phyloP scores from a whole-genome alignment of 345 rosid species.

The Raphanus sativus region DNA sequence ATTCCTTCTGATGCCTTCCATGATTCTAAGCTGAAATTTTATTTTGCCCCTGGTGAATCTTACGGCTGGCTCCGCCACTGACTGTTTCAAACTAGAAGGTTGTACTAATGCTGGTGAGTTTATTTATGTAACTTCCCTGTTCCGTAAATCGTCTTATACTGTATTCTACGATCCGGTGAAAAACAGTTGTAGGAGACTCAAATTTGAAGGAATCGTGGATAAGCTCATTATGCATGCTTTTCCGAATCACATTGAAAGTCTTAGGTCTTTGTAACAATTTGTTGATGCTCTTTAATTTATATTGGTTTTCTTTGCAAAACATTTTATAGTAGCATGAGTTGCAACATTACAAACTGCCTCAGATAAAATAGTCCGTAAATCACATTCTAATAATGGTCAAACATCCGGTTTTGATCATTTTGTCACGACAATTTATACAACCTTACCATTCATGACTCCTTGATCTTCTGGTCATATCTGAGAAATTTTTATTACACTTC shows the following conservation, averaged over 20 bases:
- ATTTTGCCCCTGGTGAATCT: too few species aligned
- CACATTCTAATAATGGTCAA: too few species aligned
- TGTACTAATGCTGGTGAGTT: background rate
- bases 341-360: background rate
- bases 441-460: too few species aligned
- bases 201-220: background rate
- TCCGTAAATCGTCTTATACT: background rate
- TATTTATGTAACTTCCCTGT: background rate
- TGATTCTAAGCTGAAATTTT: too few species aligned
- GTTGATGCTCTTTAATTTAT: background rate
- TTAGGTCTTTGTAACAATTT: background rate
- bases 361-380: too few species aligned
- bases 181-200: background rate
- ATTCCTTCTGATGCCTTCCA: too few species aligned
- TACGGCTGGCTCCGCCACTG: too few species aligned
- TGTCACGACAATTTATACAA: too few species aligned
- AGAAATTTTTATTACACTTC: too few species aligned
- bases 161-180: background rate
- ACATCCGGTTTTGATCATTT: too few species aligned
- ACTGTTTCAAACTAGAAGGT: background rate
- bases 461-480: too few species aligned
- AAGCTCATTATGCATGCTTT: background rate
- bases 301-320: background rate
- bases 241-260: background rate
- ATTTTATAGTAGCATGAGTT: background rate